Evolutionary conservation across 208 protist species (phyloP), one percentile per base, ranked within the genome.

Genomic region (Trypanosoma caninum): DNA sequence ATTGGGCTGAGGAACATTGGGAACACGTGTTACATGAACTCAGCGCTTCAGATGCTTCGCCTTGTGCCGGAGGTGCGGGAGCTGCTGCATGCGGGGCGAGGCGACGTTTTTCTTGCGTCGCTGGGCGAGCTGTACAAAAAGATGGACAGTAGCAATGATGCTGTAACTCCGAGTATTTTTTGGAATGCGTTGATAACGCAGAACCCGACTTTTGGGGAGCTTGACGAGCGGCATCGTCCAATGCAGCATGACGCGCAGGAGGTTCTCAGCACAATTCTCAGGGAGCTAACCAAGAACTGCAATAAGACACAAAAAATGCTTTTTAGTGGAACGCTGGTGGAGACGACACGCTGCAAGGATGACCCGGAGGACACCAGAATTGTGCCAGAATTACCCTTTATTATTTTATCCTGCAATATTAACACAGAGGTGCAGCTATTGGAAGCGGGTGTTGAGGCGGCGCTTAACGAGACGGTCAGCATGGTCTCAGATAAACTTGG

Each of bases 21-120:
- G 34, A 96, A 94, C 76, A 96, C 87, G 46, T 95, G 89, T 63
- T 96, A 96, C 66, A 71, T 96, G 64, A 96, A 96, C 72, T 60
- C 89, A 25, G 82, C 87, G 7, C 18, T 96, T 33, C 87, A 96
- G 65, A 85, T 92, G 76, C 34, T 96, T 37, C 80, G 80, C 11
- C 72, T 67, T n/a, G 78, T 91, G 3, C 86, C 86, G n/a, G 79
- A 95, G 52, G 53, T 93, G 20, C 34, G 50, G 5, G 70, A 84
- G 37, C 42, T 72, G 2, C 56, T 91, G 9, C 34, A 51, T 3
- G n/a, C 33, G 8, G 73, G 82, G 35, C 59, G 53, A 23, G 72
- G 55, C 57, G 76, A 84, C 59, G 27, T 60, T 14, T 55, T 90
- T 10, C 65, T 85, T 46, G 18, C 41, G 6, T 30, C 67, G 38